Base-by-base conservation (phyloP, 257 asterid genomes). In the Ligustrum vulgare region DNA sequence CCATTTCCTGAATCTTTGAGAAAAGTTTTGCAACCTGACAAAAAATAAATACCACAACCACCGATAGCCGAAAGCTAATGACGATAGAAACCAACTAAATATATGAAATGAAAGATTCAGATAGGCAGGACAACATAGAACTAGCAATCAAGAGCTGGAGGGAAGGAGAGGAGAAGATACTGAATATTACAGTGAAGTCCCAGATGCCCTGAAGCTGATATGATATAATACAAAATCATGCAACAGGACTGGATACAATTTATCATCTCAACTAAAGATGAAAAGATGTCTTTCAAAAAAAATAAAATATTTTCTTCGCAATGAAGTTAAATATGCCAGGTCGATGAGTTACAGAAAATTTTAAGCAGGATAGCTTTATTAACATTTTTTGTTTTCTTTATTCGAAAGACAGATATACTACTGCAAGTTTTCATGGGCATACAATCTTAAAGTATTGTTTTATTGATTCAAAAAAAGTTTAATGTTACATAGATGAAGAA, bases 1-100 rank as follows among this genome's bases (percentile, higher is more conserved):
- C 95, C 98, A 93, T 93, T 87, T 93, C 98, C 83, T 91, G 96
- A 78, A 93, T 93, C 80, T 93, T 93, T 39, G 93, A 83, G 88
- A 95, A 95, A 75, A 95, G 96, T 82, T 93, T 95, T 54, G 98
- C 98, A 31, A 93, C 99, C 99, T 95, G 74, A 82, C 75, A 81
- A 63, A 70, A 43, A 43, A 47, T 47, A 54, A 67, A 65, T 4
- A 41, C 32, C 75, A 77, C 25, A 18, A 20, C 67, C 32, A 34
- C 31, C 71, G 60, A 45, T 39, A 34, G 18, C 70, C 66, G 60
- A 74, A 32, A 35, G 34, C 15, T 23, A 36, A 41, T 6, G 58
- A 56, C 7, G 35, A 79, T 51, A 45, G 12, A 22, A 28, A 4
- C 47, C 47, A 58, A 22, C 25, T 25, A 63, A 67, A 75, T 49